Evolutionary conservation across 768 basidiomycete genomes (phyloP).

Genomic region (Lyophyllum semitale): DNA sequence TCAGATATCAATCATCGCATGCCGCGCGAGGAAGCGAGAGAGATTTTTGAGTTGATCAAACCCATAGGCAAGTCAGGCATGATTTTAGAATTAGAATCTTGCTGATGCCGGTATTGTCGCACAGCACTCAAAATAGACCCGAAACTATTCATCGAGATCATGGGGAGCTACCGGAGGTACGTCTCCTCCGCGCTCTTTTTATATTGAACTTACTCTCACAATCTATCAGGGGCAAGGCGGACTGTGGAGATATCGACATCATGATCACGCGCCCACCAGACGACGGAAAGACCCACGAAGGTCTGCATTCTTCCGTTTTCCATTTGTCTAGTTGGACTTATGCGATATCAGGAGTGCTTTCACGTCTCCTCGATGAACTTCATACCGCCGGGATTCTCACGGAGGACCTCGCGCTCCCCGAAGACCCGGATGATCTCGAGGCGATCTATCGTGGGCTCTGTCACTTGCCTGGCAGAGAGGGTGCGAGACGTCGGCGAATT

Average conservation of each 20-base stretch:
- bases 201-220: neutral
- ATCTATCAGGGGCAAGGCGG: conserved; percentile 63
- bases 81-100: neutral
- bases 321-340: too few relatives aligned
- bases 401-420: conserved; percentile 76
- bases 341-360: conserved; percentile 53
- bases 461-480: conserved; percentile 43
- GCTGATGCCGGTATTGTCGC: neutral
- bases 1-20: conserved; percentile 84
- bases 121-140: conserved; percentile 73
- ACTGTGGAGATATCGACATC: conserved; percentile 92
- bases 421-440: conserved; percentile 69
- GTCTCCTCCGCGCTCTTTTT: neutral
- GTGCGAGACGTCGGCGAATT: conserved; percentile 66
- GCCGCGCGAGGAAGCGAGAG: conserved; percentile 77
- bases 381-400: conserved; percentile 66
- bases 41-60: conserved; percentile 73
- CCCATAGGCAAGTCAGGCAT: conserved; percentile 51
- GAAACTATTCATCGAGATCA: conserved; percentile 76
- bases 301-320: conserved; percentile 33
- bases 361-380: conserved; percentile 56
- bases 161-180: conserved; percentile 88
- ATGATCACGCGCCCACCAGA: conserved; percentile 74
- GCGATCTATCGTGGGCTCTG: conserved; percentile 84
- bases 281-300: conserved; percentile 76